Conservation (phyloP, 2,329 filamentous ascomycete genomes). For the Cyphellophora attinorum region DNA sequence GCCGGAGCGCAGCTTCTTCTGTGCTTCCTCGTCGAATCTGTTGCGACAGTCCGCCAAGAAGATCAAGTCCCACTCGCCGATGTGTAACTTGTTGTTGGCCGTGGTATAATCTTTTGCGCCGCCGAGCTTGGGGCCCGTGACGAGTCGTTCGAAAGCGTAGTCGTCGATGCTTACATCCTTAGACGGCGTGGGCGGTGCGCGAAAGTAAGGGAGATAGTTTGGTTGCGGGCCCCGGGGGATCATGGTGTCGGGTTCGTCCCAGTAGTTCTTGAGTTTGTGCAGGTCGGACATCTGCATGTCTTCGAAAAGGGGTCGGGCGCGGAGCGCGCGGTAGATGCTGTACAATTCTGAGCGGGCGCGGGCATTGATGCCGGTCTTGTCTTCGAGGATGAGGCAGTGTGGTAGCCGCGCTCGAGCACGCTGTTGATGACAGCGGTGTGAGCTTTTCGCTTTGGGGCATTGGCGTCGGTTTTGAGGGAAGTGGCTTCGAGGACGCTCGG, state of each 20-base stretch:
- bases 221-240: not conserved
- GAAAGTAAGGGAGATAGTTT: not conserved
- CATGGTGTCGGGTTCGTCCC: not conserved
- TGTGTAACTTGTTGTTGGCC: too few relatives aligned
- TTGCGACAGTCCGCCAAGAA: not conserved
- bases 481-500: not conserved
- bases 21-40: not conserved
- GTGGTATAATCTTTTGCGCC: too few relatives aligned
- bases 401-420: not conserved
- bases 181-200: not conserved
- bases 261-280: conserved; percentile 1
- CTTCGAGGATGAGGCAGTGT: not conserved
- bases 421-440: not conserved
- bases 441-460: not conserved
- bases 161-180: not conserved
- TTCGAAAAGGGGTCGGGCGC: not conserved
- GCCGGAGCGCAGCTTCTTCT: not conserved
- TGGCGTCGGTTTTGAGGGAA: not conserved
- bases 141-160: not conserved
- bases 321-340: not conserved
- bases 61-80: not conserved
- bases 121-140: not conserved
- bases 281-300: not conserved
- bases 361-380: not conserved
- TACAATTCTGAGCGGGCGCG: not conserved